Base-by-base conservation (phyloP, 23 red algal species). In the Gracilariopsis chorda region DNA sequence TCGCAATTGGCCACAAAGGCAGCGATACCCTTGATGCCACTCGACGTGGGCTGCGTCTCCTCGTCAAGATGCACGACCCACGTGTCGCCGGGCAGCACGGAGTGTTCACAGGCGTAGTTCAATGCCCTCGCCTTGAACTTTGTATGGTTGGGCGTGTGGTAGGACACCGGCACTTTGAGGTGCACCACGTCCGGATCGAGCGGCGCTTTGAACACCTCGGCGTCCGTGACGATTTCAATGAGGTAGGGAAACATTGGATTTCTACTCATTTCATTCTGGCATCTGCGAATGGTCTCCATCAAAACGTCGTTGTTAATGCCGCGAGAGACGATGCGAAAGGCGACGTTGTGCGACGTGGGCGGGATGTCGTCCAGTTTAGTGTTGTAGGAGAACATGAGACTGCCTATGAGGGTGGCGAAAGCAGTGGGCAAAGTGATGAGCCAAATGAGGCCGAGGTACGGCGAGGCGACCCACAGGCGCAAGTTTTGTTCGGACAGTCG, bases 1-100 rank as follows among this genome's bases (percentile, higher is more conserved):
- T 87, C 82, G 17, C 82, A 87, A 24, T 53, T 25, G 1, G 5
- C 65, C 32, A 87, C 82, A 70, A 87, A 72, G 1, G 33, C 56
- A 39, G 82, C 82, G 55, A 87, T 87, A 25, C 82, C 82, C 65
- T 69, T 87, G n/a, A 87, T 53, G 11, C 62, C 58, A 25, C 82
- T 69, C 1, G 82, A 67, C 27, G 82, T 87, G 16, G 65, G 65
- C 32, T 74, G 61, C 82, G 82, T 72, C 65, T 87, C 82, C 65
- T 87, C 82, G 44, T 87, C 82, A 28, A 87, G 44, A 28, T 87
- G 82, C 25, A 87, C 82, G n/a, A 87, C 35, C 82, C 82, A 87
- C 43, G 82, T 74, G 27, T 73, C 43, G 45, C 23, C 56, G 39
- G 60, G 60, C 48, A 87, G 27, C 3, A 39, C 3, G 12, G 82